Conservation (phyloP, 805 yeast genomes). For the Lachancea dasiensis region DNA sequence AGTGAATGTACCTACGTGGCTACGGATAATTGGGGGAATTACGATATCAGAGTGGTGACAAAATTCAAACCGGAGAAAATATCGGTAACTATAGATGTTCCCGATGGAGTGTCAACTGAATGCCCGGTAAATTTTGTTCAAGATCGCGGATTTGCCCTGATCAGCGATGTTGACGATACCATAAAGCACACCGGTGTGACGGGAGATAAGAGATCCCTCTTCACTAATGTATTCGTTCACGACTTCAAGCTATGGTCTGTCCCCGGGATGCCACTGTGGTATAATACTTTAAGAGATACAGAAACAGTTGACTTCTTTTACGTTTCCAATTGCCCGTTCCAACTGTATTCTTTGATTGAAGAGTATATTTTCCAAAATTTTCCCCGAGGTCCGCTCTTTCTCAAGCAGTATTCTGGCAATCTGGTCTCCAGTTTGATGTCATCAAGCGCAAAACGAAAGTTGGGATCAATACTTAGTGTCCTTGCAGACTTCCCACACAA, state of each 20-base stretch:
- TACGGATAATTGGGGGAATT: slow-evolving; percentile 67
- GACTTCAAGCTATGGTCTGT: slow-evolving; percentile 63
- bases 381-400: slow-evolving; percentile 78
- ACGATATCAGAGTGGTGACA: slow-evolving; percentile 47
- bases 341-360: slow-evolving; percentile 52
- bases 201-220: slow-evolving; percentile 78
- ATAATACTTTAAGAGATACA: slow-evolving; percentile 40
- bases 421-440: slow-evolving; percentile 76
- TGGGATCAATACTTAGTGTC: slow-evolving; percentile 55
- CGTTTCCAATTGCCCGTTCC: slow-evolving; percentile 96
- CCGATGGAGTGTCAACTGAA: slow-evolving; percentile 13
- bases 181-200: slow-evolving; percentile 84
- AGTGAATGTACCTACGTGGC: slow-evolving; percentile 33
- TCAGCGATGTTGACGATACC: slow-evolving; percentile 94
- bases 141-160: slow-evolving; percentile 56
- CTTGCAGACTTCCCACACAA: slow-evolving; percentile 69
- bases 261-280: slow-evolving; percentile 73
- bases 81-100: slow-evolving; percentile 22
- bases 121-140: slow-evolving; percentile 18
- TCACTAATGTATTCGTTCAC: slow-evolving; percentile 69
- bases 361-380: slow-evolving; percentile 35
- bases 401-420: slow-evolving; percentile 82
- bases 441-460: slow-evolving; percentile 79
- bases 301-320: slow-evolving; percentile 66
- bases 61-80: slow-evolving; percentile 47